These are phyloP conservation scores for Pistacia vera DNA, from an alignment of 345 rosid species.

Conservation along the genomic window DNA sequence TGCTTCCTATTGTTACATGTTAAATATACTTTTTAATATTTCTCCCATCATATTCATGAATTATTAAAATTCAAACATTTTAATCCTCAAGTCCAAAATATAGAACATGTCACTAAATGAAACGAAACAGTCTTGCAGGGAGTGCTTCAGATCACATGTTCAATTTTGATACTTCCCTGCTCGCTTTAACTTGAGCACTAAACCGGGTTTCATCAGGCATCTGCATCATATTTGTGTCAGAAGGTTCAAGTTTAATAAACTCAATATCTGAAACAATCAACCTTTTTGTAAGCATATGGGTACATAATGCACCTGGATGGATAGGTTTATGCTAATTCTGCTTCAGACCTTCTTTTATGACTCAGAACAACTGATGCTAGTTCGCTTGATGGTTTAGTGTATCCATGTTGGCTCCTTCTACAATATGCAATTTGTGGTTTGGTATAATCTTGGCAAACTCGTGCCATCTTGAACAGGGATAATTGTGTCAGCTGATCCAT, in stretches of 20 bases:
- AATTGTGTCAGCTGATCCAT: constrained; percentile 61
- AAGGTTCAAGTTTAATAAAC: not conserved
- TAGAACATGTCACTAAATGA: no score
- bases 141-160: not conserved
- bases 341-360: constrained; percentile 40
- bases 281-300: constrained; percentile 8
- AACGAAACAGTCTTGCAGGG: not conserved
- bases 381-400: constrained; percentile 58
- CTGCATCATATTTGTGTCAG: not conserved
- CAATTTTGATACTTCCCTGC: not conserved
- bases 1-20: not conserved
- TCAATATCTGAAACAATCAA: not conserved
- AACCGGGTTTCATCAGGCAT: not conserved
- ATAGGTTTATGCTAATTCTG: constrained; percentile 30
- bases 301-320: constrained; percentile 14
- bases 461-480: constrained; percentile 60
- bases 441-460: constrained; percentile 72
- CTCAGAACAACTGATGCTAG: constrained; percentile 48
- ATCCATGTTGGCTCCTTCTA: constrained; percentile 72
- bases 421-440: constrained; percentile 59
- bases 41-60: no score
- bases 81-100: no score
- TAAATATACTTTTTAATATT: no score
- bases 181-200: no score
- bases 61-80: no score